Evolutionary conservation across 1,284 basidiomycete species (phyloP), one percentile per base, ranked within the genome.

Genomic region (Phaffia rhodozyma): DNA sequence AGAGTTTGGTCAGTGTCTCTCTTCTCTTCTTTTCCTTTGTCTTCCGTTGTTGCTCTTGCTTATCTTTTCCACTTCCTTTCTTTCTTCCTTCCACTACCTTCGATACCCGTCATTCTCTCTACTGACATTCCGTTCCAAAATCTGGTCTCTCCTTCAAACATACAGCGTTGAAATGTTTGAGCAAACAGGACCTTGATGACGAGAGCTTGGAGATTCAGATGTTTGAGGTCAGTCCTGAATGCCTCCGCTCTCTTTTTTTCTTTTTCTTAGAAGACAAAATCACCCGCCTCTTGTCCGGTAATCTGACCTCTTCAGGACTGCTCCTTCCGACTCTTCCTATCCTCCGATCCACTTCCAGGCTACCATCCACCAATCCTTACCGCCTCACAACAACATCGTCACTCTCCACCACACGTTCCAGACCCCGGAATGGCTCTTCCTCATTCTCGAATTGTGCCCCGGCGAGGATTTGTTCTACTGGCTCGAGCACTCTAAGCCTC

Each of bases 401-500:
- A 93, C 93, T 23, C 83, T 98, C 32, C 86, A 97, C 75, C 85
- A 90, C 70, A 92, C 92, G 3, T 82, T 86, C 68, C 88, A 91
- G 74, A 90, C 87, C 1, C 78, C 80, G 3, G 83, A 85, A 60
- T 90, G 85, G 84, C 80, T 91, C 0, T 84, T 91, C 69, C 81
- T 91, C 56, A 79, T 91, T 53, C 80, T 91, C 68, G 88, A 98
- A 78, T 93, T 89, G 72, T 96, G 97, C 69, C 93, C 92, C 9
- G 96, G 94, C 62, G 90, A 97, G 70, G 63, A 72, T 62, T 79
- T 91, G 62, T 97, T 93, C 76, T 98, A 92, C 78, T 98, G 97
- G 82, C 83, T 98, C 62, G 92, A 97, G 78, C 88, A 91, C 78
- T 84, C 88, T 65, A 60, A 61, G 32, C 59, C 63, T 18, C 59